Percentiles rank a stretch among this genome's conserved stretches.
Conservation (phyloP, 768 basidiomycete species). For the Mycena filopes region DNA sequence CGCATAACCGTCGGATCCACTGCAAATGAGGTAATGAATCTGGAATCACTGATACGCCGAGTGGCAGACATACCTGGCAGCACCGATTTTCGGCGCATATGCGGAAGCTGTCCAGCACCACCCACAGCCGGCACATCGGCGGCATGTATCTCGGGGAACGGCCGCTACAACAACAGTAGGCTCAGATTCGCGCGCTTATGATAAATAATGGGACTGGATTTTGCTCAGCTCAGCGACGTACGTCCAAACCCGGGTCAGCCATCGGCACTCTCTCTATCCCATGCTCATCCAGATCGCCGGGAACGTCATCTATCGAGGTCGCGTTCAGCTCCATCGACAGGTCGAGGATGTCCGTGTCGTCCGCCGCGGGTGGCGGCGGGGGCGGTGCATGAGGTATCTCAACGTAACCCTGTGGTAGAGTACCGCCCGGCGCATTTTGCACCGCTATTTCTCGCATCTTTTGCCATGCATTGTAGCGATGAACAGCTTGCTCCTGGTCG, state of each 20-base stretch:
- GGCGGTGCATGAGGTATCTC: slow-evolving; percentile 79
- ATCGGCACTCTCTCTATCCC: slow-evolving; percentile 91
- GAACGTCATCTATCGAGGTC: slow-evolving; percentile 79
- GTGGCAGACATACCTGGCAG: slow-evolving; percentile 78
- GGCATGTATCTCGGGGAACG: slow-evolving; percentile 71
- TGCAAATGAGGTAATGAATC: slow-evolving; percentile 42
- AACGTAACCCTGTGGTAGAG: slow-evolving; percentile 75
- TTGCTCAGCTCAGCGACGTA: slow-evolving; percentile 52
- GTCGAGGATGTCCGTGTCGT: slow-evolving; percentile 89
- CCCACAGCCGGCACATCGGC: slow-evolving; percentile 67
- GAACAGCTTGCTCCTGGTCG: slow-evolving; percentile 87
- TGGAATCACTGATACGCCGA: slow-evolving; percentile 23
- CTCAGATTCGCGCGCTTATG: slow-evolving; percentile 26
- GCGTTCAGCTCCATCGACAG: slow-evolving; percentile 91
- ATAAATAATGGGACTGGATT: slow-evolving; percentile 5
- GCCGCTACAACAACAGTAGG: slow-evolving; percentile 56
- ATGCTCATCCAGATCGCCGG: slow-evolving; percentile 79
- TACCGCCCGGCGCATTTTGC: slow-evolving; percentile 72
- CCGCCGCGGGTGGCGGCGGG: slow-evolving; percentile 78
- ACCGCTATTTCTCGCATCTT: slow-evolving; percentile 82
- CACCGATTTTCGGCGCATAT: slow-evolving; percentile 94
- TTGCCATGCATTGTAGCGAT: slow-evolving; percentile 92
- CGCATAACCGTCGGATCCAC: slow-evolving; percentile 91
- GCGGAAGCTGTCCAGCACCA: slow-evolving; percentile 62
- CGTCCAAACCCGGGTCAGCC: slow-evolving; percentile 90